Evolutionary conservation across 176 grass and related monocot genomes (phyloP), one percentile per base, ranked within the genome.

Genomic region (Poa annua): DNA sequence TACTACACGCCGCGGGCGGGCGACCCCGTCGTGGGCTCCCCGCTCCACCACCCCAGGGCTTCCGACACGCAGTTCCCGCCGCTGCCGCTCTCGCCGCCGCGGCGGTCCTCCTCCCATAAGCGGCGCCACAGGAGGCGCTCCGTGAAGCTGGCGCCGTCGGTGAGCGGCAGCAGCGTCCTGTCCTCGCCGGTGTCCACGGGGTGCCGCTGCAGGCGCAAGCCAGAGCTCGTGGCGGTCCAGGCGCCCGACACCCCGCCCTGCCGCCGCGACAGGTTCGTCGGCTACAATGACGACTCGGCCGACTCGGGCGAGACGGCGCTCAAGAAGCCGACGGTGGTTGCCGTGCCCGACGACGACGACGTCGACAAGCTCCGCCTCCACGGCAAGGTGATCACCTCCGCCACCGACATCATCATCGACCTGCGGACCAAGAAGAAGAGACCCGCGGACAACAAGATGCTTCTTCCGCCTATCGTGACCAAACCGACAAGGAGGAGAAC

Each of bases 1-100:
- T 98, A 98, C 91, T 91, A 92, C 93, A 91, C 96, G 59, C 84
- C 84, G 83, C 85, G 90, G 35, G 81, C 76, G 0, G 74, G 66
- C 62, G 76, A 85, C 69, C 45, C 67, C 67, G 63, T 11, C 42
- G 42, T 84, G 19, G 79, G 20, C n/a, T 88, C 88, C 50, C 68
- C 92, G 15, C 45, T 80, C 74, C 66, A 91, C 49, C 56, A 91
- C 54, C 56, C 62, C 25, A 85, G 69, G 91, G 82, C 77, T 41
- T 81, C 80, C 16, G 88, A 90, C 83, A 53, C 75, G 52, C 71
- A 56, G 17, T 95, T 95, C 85, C 91, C 83, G 86, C 86, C 86
- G 33, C 34, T 93, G 38, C 79, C 80, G 51, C 49, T 90, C 0
- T 90, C 94, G 32, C 75, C 92, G 42, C 91, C 89, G 13, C 54